Evolutionary conservation across 805 yeast species (phyloP), one percentile per base, ranked within the genome.

Genomic region (Spathaspora gorwiae): DNA sequence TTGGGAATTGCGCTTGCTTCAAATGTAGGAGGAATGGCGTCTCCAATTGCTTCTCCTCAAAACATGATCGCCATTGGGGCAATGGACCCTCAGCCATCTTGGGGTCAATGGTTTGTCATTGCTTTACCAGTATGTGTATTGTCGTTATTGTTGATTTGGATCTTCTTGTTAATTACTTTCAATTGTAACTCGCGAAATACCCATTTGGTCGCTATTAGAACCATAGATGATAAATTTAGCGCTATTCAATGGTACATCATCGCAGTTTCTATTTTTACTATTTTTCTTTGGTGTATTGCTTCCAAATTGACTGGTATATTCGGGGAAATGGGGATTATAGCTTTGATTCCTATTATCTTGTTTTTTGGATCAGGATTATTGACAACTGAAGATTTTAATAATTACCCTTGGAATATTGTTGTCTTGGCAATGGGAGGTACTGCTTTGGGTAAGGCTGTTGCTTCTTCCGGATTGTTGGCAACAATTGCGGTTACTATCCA

Each of bases 401-500:
- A 89, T 62, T 92, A 92, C 62, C 82, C 96, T 52, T 92, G 99
- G 99, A 90, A 95, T 5, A 94, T 92, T 55, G 94, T 94, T 8
- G 81, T 92, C 38, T 73, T 92, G 51, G 97, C 98, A 4, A 94
- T 92, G 99, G 99, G 99, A 30, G 99, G 99, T 50, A 79, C 92
- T 43, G 95, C 97, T 0, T 72, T 92, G 42, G 99, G 99, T 46
- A 90, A 89, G 61, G 96, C 96, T 0, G 98, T 92, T 1, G 81
- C 96, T 1, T 83, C 94, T 7, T 88, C 96, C 1, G 98, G 98
- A 0, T 71, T 92, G 45, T 73, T 92, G 46, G 75, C 81, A 6
- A 83, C 92, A 0, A 83, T 90, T 48, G 98, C 99, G 0, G 53
- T 67, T 2, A 61, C 72, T 1, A 86, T 94, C 47, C 89, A 87